Percentiles rank a stretch among this genome's conserved stretches.
phyloP scores from a whole-genome alignment of 78 protist genomes.

The Polysphondylium violaceum region DNA sequence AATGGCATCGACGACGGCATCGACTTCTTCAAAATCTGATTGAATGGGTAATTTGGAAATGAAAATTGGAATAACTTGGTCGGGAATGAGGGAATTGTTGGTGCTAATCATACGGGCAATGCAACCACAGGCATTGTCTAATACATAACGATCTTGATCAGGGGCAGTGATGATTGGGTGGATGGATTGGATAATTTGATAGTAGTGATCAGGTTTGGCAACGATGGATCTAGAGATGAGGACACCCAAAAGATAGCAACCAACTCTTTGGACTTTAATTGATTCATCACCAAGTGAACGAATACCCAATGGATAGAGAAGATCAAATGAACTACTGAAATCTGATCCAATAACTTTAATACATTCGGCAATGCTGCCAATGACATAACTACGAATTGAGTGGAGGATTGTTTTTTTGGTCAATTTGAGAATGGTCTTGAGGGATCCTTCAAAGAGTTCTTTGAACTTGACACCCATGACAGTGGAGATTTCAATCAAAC shows the following conservation, averaged over 20 bases:
- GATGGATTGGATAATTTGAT: constrained; percentile 18
- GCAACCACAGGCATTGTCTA: constrained; percentile 75
- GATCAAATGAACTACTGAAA: background rate
- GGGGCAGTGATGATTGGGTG: constrained; percentile 5
- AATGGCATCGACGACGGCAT: constrained; percentile 30
- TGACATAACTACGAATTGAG: constrained; percentile 32
- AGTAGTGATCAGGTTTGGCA: constrained; percentile 28
- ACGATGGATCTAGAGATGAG: constrained; percentile 3
- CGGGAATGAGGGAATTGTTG: constrained; percentile 28
- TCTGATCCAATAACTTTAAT: constrained; percentile 34
- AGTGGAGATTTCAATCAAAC: constrained; percentile 60
- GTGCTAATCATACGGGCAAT: constrained; percentile 32
- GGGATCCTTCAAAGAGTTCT: constrained; percentile 13
- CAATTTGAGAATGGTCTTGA: constrained; percentile 27
- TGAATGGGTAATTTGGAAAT: constrained; percentile 51
- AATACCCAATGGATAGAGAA: constrained; percentile 10
- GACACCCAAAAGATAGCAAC: constrained; percentile 53
- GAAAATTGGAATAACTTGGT: background rate
- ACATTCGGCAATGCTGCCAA: constrained; percentile 62
- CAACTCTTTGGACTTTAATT: constrained; percentile 24
- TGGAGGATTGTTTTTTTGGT: background rate
- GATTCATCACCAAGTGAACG: constrained; percentile 41
- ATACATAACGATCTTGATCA: constrained; percentile 5
- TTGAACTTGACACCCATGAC: constrained; percentile 37
- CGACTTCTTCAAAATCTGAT: constrained; percentile 54